These are phyloP conservation scores for Zelonia costaricensis DNA, from an alignment of 208 protist species.

Conservation along the genomic window DNA sequence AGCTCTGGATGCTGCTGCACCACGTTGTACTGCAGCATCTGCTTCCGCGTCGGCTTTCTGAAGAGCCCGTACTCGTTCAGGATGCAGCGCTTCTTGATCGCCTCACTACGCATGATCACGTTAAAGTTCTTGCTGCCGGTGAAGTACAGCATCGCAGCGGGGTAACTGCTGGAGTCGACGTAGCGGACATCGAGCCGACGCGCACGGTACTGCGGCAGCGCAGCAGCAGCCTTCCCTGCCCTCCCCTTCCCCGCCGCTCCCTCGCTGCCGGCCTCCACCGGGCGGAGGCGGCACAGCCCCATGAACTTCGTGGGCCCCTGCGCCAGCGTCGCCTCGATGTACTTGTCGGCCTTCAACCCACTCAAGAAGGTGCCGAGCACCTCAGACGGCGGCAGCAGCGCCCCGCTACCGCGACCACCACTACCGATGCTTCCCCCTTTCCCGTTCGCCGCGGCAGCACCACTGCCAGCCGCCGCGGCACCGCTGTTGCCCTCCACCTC, in stretches of 20 bases:
- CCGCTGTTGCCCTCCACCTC: not conserved
- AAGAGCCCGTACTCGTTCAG: constrained; percentile 92
- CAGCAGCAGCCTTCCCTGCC: constrained; percentile 20
- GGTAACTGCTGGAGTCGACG: constrained; percentile 76
- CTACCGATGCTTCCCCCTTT: too few relatives aligned
- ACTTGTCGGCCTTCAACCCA: constrained; percentile 62
- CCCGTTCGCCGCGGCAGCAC: too few relatives aligned
- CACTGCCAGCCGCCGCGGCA: constrained; percentile 1
- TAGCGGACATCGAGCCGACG: constrained; percentile 89
- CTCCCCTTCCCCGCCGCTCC: not conserved
- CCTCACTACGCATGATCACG: constrained; percentile 86
- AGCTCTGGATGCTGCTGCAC: constrained; percentile 11
- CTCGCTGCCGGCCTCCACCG: constrained; percentile 3
- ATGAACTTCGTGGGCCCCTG: constrained; percentile 90
- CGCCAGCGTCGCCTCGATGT: constrained; percentile 83
- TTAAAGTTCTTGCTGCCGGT: constrained; percentile 95
- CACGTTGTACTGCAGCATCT: constrained; percentile 24
- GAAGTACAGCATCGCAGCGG: constrained; percentile 92
- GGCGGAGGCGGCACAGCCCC: constrained; percentile 79
- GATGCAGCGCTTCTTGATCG: constrained; percentile 75
- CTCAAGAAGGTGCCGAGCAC: constrained; percentile 62
- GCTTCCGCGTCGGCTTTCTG: constrained; percentile 29
- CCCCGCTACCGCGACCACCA: not conserved
- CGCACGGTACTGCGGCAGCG: constrained; percentile 44
- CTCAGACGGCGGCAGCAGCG: constrained; percentile 26